Conservation (phyloP, 495 filamentous ascomycete species). For the Neurospora tetraspora region DNA sequence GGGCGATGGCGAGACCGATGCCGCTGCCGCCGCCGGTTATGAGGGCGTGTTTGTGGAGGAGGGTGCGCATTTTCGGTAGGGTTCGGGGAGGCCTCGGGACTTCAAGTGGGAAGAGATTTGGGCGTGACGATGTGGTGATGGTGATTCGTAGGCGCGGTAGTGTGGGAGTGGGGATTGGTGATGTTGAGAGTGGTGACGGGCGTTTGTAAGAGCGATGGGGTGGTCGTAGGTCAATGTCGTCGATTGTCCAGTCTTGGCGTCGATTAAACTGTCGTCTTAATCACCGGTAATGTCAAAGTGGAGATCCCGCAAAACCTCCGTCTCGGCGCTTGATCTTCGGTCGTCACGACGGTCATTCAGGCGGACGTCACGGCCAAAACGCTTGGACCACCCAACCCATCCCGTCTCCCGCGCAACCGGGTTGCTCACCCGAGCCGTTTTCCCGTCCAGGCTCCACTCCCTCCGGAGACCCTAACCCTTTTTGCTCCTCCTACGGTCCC, state of each 20-base stretch:
- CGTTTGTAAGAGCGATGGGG: not conserved
- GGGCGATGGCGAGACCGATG: conserved; percentile 48
- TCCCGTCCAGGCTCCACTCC: not conserved
- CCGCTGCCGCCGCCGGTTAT: conserved; percentile 32
- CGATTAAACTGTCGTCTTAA: not conserved
- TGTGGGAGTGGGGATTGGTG: not conserved
- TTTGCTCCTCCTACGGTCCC: not conserved
- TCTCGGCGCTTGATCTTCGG: not conserved
- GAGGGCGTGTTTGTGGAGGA: conserved; percentile 26
- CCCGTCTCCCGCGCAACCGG: not conserved
- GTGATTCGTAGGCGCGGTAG: not conserved
- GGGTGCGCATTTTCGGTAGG: not conserved
- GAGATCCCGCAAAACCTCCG: not conserved
- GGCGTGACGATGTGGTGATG: not conserved
- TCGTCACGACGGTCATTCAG: not conserved
- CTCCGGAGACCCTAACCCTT: not conserved
- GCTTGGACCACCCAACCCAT: not conserved
- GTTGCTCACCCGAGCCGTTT: not conserved
- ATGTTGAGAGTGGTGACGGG: too few relatives aligned
- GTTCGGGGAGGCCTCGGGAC: not conserved
- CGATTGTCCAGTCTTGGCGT: not conserved
- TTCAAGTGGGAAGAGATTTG: not conserved
- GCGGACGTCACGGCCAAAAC: not conserved
- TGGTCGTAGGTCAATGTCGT: not conserved
- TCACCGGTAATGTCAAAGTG: not conserved